Base-by-base conservation (phyloP, 164 flowering plant species). In the Aristolochia fimbriata region DNA sequence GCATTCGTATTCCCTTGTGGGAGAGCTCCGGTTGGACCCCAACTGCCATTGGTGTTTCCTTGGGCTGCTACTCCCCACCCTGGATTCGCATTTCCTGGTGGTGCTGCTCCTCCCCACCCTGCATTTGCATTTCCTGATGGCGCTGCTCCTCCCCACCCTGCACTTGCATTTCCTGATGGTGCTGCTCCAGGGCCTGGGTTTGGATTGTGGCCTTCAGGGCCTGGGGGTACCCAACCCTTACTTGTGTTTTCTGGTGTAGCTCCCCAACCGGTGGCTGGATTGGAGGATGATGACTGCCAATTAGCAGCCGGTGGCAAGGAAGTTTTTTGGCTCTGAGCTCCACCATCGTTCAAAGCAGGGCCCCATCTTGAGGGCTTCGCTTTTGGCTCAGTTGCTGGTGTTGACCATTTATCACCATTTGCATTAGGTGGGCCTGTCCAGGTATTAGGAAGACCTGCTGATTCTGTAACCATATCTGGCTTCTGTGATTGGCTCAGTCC, bases 111-210 rank as follows among this genome's bases (percentile, higher is more conserved):
- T 27, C 30, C 30, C 30, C 30, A 75, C 8, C 65, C 60, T 19
- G 25, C n/a, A 23, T 57, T 65, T 46, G 67, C 59, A 60, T 55
- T 71, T 22, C 68, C 77, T 52, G 71, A 63, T n/a, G 56, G 51
- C 2, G 67, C 58, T 11, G 61, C 61, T 53, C 67, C 86, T 27
- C 30, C 30, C 30, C 30, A 75, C 4, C 65, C 60, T 19, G 25
- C n/a, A 23, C 52, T 65, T 46, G 67, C 59, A 60, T 55, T 71
- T 22, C 68, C 77, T 52, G 71, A 63, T n/a, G 56, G 51, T 6
- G 67, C 58, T 11, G 61, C 61, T 53, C 67, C 86, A 81, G 82
- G 77, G 25, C 76, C 81, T 64, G 71, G 58, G 55, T 79, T 83
- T 58, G 70, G 71, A 56, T 74, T 73, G 51, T 74, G 80, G 52